Evolutionary conservation across 441 rosid species (phyloP).

Genomic region (Hypseocharis bilobata): DNA sequence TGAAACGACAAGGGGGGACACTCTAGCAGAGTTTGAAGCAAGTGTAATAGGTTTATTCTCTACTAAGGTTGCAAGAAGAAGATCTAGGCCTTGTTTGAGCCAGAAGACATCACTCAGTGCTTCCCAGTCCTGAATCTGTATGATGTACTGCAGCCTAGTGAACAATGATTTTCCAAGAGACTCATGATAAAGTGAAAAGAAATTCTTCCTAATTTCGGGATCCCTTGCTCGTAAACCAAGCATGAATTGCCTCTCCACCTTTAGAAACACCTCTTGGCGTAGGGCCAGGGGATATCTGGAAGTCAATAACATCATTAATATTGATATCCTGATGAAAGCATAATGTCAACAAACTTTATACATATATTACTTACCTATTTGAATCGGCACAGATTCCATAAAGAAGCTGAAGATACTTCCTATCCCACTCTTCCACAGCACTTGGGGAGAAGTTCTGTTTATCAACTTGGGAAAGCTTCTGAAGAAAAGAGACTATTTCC

Average conservation of each 20-base stretch:
- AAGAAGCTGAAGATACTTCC: constrained; percentile 84
- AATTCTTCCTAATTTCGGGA: constrained; percentile 82
- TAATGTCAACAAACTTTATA: constrained; percentile 8
- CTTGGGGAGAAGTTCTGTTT: constrained; percentile 60
- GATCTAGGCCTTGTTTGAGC: constrained; percentile 99
- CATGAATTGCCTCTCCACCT: constrained; percentile 96
- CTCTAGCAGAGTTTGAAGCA: constrained; percentile 91
- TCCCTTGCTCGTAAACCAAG: constrained; percentile 91
- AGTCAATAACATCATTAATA: constrained; percentile 22
- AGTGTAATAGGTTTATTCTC: constrained; percentile 81
- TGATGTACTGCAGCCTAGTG: constrained; percentile 69
- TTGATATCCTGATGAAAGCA: constrained; percentile 15
- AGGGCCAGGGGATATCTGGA: constrained; percentile 53
- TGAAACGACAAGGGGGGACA: constrained; percentile 51
- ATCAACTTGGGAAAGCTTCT: constrained; percentile 87
- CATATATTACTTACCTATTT: constrained; percentile 44
- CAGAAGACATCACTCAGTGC: constrained; percentile 95
- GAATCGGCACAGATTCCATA: constrained; percentile 83
- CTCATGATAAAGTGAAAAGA: constrained; percentile 76
- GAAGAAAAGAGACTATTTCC: constrained; percentile 79
- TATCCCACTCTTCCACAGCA: constrained; percentile 83
- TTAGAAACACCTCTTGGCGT: constrained; percentile 84
- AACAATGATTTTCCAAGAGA: constrained; percentile 69
- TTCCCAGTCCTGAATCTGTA: constrained; percentile 94
- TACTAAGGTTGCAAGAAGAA: constrained; percentile 80